Evolutionary conservation across 768 basidiomycete species (phyloP), one percentile per base, ranked within the genome.

Genomic region (Russula dissimulans): DNA sequence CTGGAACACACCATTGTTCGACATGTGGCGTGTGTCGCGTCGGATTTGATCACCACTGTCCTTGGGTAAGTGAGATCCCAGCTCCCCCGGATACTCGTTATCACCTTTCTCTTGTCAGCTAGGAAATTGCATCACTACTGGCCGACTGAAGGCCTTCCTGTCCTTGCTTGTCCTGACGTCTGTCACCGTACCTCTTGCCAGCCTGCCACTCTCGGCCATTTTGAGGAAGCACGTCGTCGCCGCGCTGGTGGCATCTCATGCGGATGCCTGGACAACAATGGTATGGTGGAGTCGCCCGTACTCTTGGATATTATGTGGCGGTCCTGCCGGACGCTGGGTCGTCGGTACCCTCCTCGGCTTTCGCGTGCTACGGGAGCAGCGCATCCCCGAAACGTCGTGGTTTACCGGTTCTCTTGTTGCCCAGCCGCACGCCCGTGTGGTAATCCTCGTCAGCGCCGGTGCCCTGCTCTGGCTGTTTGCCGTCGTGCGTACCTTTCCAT

Each of bases 21-120:
- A 62, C 56, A 4, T 67, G 67, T 22, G 66, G 66, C 17, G 66
- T 67, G 39, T 67, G 67, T 26, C 56, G 67, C 41, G n/a, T 67
- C 8, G 67, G 58, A 10, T 67, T 67, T n/a, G 67, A 67, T 50
- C 67, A 67, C 41, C 67, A 67, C 43, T 67, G 67, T 50, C 67
- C 66, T 31, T 67, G 66, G 66, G 66, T 67, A 38, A 46, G 58
- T 36, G 3, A 34, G 31, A 12, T 47, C 34, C 5, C 12, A n/a
- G 8, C 54, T 18, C 34, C 38, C 46, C 11, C n/a, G 26, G 11
- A 31, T 18, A 5, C n/a, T 5, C 1, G 17, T 44, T 54, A 12
- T 44, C 39, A 41, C 7, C 29, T 32, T 26, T 36, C 17, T 36
- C 6, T 0, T 53, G 5, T 15, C 57, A 67, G 67, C 55, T 67